A percentile compares a stretch with the other conserved stretches of the same genome.
These are phyloP conservation scores for Wickerhamomyces sp. DNA, from an alignment of 1,139 yeast genomes.

Conservation along the genomic window DNA sequence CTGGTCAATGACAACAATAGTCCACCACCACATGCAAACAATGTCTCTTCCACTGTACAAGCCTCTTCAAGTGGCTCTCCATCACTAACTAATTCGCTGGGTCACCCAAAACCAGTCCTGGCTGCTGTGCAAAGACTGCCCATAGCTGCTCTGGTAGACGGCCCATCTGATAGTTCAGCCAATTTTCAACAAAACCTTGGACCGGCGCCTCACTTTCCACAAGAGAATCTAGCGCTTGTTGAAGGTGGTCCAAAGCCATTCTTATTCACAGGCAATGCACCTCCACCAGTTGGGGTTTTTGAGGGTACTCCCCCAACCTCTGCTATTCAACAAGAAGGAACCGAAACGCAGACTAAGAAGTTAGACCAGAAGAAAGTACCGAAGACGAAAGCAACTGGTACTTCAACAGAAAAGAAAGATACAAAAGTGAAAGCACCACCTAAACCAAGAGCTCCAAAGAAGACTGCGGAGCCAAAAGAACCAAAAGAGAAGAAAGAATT, in stretches of 20 bases:
- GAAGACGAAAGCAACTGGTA: slow-evolving; percentile 4
- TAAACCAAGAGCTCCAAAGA: slow-evolving; percentile 1
- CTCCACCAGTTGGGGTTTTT: no score
- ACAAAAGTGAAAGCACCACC: no score
- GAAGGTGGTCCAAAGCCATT: no score
- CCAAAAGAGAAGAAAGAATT: not conserved
- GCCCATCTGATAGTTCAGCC: no score
- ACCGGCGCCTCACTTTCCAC: no score
- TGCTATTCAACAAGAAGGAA: slow-evolving; percentile 1
- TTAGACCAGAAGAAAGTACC: no score
- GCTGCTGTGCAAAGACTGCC: not conserved
- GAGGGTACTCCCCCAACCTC: no score
- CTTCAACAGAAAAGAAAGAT: slow-evolving; percentile 4
- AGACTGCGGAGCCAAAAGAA: not conserved
- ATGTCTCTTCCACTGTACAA: no score
- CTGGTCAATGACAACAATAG: not conserved
- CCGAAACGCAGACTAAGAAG: not conserved
- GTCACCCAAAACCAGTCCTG: not conserved
- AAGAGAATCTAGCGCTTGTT: no score
- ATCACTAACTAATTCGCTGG: not conserved
- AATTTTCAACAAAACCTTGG: not conserved
- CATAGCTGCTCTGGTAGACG: no score
- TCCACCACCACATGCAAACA: not conserved
- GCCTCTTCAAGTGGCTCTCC: no score
- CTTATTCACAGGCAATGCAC: no score